phyloP scores from a whole-genome alignment of 352 stramenopile species.

The Elongisporangium anandrum region DNA sequence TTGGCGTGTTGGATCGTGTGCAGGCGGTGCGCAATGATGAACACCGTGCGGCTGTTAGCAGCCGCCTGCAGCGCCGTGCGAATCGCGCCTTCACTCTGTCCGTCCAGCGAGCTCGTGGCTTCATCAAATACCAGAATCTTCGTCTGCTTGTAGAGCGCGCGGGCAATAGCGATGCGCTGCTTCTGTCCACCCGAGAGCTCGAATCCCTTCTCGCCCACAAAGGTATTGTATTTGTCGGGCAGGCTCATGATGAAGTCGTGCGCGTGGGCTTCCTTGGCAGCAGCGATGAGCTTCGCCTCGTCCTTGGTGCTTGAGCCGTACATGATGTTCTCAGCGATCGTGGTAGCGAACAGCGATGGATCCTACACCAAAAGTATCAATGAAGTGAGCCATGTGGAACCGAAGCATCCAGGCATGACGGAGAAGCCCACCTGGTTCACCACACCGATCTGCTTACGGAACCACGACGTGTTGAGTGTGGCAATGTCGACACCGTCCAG shows the following conservation, averaged over 20 bases:
- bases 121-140: slow-evolving; percentile 84
- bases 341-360: slow-evolving; percentile 75
- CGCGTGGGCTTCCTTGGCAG: slow-evolving; percentile 65
- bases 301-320: slow-evolving; percentile 58
- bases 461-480: slow-evolving; percentile 57
- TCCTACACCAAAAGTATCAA: slow-evolving; percentile 21
- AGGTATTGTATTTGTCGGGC: slow-evolving; percentile 93
- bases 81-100: slow-evolving; percentile 78
- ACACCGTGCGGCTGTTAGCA: slow-evolving; percentile 66
- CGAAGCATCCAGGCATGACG: neutral
- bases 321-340: slow-evolving; percentile 85
- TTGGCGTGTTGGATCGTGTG: slow-evolving; percentile 84
- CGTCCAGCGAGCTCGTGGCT: slow-evolving; percentile 81
- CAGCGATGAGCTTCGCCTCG: slow-evolving; percentile 48
- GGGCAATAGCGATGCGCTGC: slow-evolving; percentile 89
- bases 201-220: slow-evolving; percentile 95
- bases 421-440: slow-evolving; percentile 54
- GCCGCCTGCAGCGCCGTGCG: slow-evolving; percentile 57
- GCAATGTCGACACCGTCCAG: slow-evolving; percentile 73
- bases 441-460: slow-evolving; percentile 85
- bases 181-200: slow-evolving; percentile 97
- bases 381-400: neutral
- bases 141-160: slow-evolving; percentile 76
- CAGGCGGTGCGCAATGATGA: slow-evolving; percentile 83
- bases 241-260: slow-evolving; percentile 83